Conservation (phyloP, 2,329 filamentous ascomycete genomes). For the Ascochyta pisi region DNA sequence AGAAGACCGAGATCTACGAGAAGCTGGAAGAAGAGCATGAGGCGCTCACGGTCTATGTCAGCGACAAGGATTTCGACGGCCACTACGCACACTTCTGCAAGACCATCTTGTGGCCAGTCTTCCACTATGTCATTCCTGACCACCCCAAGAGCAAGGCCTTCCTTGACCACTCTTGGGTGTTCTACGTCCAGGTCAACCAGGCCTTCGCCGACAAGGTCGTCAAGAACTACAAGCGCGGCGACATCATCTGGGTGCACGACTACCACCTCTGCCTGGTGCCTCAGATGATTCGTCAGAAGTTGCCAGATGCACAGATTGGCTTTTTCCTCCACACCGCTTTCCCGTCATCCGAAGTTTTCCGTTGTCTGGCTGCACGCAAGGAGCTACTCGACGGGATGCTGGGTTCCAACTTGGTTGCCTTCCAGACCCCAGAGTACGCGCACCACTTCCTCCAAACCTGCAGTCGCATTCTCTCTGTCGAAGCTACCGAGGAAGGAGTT, state of each 20-base stretch:
- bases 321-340: constrained; percentile 97
- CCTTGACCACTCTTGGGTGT: constrained; percentile 95
- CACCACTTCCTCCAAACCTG: constrained; percentile 96
- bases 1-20: constrained; percentile 84
- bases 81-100: constrained; percentile 98
- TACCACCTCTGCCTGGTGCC: constrained; percentile 93
- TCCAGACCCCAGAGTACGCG: constrained; percentile 92
- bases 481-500: constrained; percentile 85
- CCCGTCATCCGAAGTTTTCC: constrained; percentile 94
- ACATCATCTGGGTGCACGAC: constrained; percentile 94
- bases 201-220: constrained; percentile 91
- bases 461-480: constrained; percentile 87
- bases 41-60: constrained; percentile 82
- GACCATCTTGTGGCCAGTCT: constrained; percentile 95
- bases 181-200: constrained; percentile 91
- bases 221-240: constrained; percentile 90
- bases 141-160: constrained; percentile 98
- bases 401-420: constrained; percentile 89
- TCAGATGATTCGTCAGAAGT: constrained; percentile 84
- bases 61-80: constrained; percentile 90
- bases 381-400: constrained; percentile 91
- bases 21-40: constrained; percentile 80
- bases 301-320: constrained; percentile 92
- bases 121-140: constrained; percentile 97
- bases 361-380: constrained; percentile 85